These are phyloP conservation scores for Tolypocladium pustulatum DNA, from an alignment of 2,329 filamentous ascomycete genomes.

Conservation along the genomic window DNA sequence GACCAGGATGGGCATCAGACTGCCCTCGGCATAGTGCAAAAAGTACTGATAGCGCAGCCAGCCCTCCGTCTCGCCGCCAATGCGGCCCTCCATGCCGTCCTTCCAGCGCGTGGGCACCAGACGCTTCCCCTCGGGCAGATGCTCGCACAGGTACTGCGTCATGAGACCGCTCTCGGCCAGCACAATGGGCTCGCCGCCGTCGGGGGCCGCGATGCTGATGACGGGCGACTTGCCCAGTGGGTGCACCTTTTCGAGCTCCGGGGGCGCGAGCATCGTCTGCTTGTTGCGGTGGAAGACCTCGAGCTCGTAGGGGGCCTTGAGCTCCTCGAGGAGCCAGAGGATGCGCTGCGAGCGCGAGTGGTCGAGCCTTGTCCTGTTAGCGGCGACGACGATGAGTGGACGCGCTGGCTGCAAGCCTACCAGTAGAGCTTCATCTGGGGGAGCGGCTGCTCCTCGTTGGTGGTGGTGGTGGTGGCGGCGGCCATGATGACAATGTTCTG, in stretches of 20 bases:
- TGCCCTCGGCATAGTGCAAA: constrained; percentile 80
- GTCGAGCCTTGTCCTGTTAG: constrained; percentile 54
- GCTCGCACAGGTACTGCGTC: constrained; percentile 69
- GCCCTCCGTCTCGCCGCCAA: constrained; percentile 50
- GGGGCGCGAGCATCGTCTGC: constrained; percentile 57
- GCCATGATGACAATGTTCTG: constrained; percentile 9
- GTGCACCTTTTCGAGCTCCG: constrained; percentile 67
- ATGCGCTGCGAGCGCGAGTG: constrained; percentile 74
- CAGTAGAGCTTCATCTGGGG: constrained; percentile 55
- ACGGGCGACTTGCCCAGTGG: constrained; percentile 82
- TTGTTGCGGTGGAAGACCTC: constrained; percentile 64
- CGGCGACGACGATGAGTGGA: constrained; percentile 2
- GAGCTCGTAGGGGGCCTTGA: constrained; percentile 68
- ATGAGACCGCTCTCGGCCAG: constrained; percentile 78
- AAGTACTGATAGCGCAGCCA: constrained; percentile 55
- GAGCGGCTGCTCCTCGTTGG: constrained; percentile 11
- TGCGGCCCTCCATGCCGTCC: constrained; percentile 44
- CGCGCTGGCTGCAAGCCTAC: constrained; percentile 21
- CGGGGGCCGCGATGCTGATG: constrained; percentile 48
- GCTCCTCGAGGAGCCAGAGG: constrained; percentile 77
- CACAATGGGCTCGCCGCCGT: constrained; percentile 38
- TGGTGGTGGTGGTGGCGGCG: constrained; percentile 6
- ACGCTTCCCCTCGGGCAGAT: constrained; percentile 34
- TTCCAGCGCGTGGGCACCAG: constrained; percentile 45
- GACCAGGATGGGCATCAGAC: constrained; percentile 63